Evolutionary conservation across 116 monocot genomes (phyloP).

Genomic region (Trichopus zeylanicus): DNA sequence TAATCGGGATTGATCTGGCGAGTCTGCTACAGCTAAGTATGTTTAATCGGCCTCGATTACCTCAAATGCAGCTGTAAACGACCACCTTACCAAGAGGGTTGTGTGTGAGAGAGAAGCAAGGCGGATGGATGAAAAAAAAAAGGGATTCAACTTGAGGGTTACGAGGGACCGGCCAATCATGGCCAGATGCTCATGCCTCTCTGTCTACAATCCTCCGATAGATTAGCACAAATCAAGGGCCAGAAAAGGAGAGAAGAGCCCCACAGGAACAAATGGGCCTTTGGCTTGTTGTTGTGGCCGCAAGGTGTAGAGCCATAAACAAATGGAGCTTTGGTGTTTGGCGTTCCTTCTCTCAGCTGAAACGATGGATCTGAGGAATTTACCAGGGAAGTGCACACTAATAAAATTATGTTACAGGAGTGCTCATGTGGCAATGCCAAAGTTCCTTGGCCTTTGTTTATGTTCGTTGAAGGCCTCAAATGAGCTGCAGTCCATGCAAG

Average conservation of each 20-base stretch:
- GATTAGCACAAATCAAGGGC: conserved; percentile 12
- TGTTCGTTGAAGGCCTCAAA: not conserved
- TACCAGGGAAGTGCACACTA: conserved; percentile 21
- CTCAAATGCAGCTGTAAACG: conserved; percentile 14
- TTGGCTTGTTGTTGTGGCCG: not conserved
- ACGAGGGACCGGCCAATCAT: conserved; percentile 9
- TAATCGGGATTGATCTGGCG: not conserved
- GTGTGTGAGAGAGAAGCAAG: not conserved
- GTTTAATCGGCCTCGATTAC: conserved; percentile 4
- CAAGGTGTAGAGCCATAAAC: conserved; percentile 10
- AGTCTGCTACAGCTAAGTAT: conserved; percentile 4
- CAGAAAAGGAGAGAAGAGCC: not conserved
- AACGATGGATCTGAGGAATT: conserved; percentile 33
- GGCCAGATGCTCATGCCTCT: conserved; percentile 1
- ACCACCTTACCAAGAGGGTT: not conserved
- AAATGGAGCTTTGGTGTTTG: too few species aligned
- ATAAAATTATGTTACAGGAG: conserved; percentile 9
- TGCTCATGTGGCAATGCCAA: conserved; percentile 5
- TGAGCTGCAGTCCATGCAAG: conserved; percentile 34
- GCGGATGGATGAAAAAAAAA: not conserved
- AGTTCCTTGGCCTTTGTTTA: conserved; percentile 6
- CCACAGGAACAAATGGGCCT: not conserved
- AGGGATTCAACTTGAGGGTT: not conserved
- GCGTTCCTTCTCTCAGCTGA: conserved; percentile 4
- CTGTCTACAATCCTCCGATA: conserved; percentile 14